Conservation (phyloP, 2,329 filamentous ascomycete genomes). For the Fusarium hostae region DNA sequence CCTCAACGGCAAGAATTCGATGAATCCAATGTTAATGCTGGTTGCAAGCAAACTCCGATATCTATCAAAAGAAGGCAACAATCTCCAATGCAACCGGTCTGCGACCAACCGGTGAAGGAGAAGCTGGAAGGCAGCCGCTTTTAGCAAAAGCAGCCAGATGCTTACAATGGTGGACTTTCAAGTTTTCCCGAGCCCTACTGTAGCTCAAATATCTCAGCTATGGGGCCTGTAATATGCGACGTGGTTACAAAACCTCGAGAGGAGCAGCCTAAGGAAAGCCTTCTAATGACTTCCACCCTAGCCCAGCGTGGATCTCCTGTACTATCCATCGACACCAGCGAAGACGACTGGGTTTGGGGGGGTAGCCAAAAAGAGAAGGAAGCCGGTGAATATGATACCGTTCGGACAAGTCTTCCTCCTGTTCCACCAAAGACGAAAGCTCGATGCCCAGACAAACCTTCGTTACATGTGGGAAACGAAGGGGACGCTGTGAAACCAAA, state of each 20-base stretch:
- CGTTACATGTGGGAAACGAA: neutral
- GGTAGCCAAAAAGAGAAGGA: neutral
- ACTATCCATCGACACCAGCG: constrained; percentile 45
- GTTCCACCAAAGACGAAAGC: neutral
- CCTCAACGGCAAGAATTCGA: neutral
- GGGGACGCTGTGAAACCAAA: neutral
- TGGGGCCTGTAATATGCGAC: neutral
- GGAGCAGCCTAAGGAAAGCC: neutral
- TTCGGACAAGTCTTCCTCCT: neutral
- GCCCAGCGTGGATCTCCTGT: constrained; percentile 46
- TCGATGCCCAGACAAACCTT: neutral
- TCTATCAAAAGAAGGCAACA: neutral
- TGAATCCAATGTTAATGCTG: neutral
- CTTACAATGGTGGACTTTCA: neutral
- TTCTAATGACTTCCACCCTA: neutral
- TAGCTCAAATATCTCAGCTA: constrained; percentile 8
- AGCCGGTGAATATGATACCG: neutral
- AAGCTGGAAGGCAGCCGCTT: constrained; percentile 1
- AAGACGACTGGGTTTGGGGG: constrained; percentile 37
- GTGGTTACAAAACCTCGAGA: neutral
- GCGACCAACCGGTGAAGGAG: neutral
- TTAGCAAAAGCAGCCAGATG: constrained; percentile 13
- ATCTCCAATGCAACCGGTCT: constrained; percentile 14
- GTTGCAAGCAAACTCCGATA: neutral
- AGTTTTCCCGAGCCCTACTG: neutral